phyloP scores from a whole-genome alignment of 345 rosid species.

The Conringia planisiliqua region DNA sequence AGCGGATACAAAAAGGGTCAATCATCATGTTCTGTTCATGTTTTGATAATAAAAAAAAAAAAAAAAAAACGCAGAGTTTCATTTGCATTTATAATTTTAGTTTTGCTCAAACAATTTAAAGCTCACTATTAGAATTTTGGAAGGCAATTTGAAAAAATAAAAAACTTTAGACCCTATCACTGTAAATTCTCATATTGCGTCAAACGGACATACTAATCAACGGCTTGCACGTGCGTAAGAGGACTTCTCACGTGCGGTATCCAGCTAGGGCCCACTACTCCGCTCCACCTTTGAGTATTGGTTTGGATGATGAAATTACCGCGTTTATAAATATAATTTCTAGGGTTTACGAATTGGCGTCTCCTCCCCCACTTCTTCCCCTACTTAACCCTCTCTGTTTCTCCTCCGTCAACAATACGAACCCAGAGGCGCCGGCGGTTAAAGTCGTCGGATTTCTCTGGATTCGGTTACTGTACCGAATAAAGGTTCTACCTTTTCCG shows the following conservation, averaged over 20 bases:
- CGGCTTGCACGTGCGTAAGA: background rate
- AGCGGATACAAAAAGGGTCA: too few relatives aligned
- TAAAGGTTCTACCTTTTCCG: background rate
- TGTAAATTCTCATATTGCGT: too few relatives aligned
- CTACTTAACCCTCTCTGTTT: background rate
- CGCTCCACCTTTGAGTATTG: background rate
- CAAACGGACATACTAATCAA: background rate
- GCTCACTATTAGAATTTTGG: too few relatives aligned
- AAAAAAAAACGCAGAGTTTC: too few relatives aligned
- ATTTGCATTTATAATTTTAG: too few relatives aligned
- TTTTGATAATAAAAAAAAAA: too few relatives aligned
- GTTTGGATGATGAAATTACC: background rate
- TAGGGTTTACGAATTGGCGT: slow-evolving; percentile 25
- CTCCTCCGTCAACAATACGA: slow-evolving; percentile 17
- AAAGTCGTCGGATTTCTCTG: slow-evolving; percentile 10
- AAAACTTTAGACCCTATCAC: too few relatives aligned
- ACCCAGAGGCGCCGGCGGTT: slow-evolving; percentile 22
- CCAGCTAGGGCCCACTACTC: background rate
- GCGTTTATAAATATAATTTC: background rate
- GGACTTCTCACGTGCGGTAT: background rate
- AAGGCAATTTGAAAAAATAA: too few relatives aligned
- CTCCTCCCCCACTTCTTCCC: background rate
- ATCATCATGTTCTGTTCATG: too few relatives aligned
- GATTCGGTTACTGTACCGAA: background rate
- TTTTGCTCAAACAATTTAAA: too few relatives aligned